Percentiles rank a stretch among this genome's conserved stretches.
Evolutionary conservation across 2,329 filamentous ascomycete genomes (phyloP).

Genomic region (Tolypocladium sp.): DNA sequence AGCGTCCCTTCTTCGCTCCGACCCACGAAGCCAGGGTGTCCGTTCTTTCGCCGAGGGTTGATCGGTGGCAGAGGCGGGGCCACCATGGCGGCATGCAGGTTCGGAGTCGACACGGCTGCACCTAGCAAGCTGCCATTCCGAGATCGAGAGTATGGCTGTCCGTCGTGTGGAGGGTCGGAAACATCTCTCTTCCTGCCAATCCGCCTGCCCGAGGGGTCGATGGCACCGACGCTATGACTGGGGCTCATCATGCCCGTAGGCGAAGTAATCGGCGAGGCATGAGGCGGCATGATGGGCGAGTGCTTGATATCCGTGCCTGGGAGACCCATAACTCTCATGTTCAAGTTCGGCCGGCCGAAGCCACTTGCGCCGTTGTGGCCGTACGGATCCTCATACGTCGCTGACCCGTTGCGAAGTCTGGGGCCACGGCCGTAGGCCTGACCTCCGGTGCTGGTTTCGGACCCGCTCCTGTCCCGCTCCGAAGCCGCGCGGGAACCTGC

Average conservation of each 20-base stretch:
- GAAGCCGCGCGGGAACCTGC: constrained; percentile 22
- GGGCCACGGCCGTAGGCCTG: constrained; percentile 29
- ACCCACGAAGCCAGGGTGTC: constrained; percentile 25
- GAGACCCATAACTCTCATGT: constrained; percentile 35
- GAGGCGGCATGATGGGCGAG: neutral
- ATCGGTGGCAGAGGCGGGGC: constrained; percentile 48
- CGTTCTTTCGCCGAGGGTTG: constrained; percentile 45
- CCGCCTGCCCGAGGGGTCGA: constrained; percentile 20
- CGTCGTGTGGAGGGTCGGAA: constrained; percentile 33
- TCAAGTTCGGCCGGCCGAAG: constrained; percentile 17
- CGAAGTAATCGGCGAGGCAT: neutral
- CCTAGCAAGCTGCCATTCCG: constrained; percentile 25
- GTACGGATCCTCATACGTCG: constrained; percentile 26
- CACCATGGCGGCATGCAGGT: constrained; percentile 21
- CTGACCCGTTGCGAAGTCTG: constrained; percentile 27
- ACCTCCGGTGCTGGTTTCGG: constrained; percentile 40
- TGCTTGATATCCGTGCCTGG: constrained; percentile 30
- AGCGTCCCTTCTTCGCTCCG: constrained; percentile 22
- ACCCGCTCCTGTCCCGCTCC: constrained; percentile 46
- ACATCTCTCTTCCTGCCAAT: constrained; percentile 37
- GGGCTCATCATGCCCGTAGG: constrained; percentile 3
- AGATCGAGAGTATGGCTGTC: constrained; percentile 16
- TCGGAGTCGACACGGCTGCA: constrained; percentile 24
- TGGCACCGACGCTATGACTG: neutral
- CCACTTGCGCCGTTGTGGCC: constrained; percentile 13